Evolutionary conservation across 306 rosid species (phyloP), one percentile per base, ranked within the genome.

Genomic region (Cyamopsis tetragonoloba): DNA sequence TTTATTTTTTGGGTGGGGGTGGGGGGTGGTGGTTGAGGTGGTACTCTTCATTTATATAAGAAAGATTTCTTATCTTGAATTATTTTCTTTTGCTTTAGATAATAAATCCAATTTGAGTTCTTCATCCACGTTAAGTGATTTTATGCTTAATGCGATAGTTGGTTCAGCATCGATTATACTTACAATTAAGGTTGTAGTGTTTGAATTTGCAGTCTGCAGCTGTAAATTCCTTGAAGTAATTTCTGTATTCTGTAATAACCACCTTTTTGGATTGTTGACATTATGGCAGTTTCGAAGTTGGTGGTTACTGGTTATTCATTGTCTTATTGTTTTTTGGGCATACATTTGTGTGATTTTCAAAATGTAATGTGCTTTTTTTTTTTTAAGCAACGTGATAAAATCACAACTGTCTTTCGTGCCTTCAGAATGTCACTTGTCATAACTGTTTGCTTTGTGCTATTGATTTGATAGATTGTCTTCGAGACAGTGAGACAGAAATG

Each of bases 381-480:
- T 35, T 54, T 17, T 46, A 35, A 27, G 66, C 18, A 58, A 32
- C 56, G 30, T 19, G 32, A 30, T 46, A 18, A 26, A 6, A 13
- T 19, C 55, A 6, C 1, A 14, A 20, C 44, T 30, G 4, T 75
- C 48, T 31, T 19, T 68, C 60, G 57, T 15, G 39, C 38, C 74
- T 57, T 67, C 24, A 47, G 44, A 47, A 57, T 75, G 48, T 39
- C 26, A 53, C 7, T 46, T 75, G 48, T 39, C 26, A 53, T 5
- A 47, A 67, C 48, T 67, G 49, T 49, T 24, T 49, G 73, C 12
- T 67, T 59, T 46, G 49, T 60, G 28, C 14, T 66, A 26, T 28
- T 49, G 71, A 22, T 15, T 15, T 51, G 7, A 51, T 5, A 6
- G 10, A 41, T 63, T 63, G 19, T 73, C 31, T 48, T 6, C 15